Evolutionary conservation across 139 green algal species (phyloP).

Genomic region (Pseudopediastrum boryanum): DNA sequence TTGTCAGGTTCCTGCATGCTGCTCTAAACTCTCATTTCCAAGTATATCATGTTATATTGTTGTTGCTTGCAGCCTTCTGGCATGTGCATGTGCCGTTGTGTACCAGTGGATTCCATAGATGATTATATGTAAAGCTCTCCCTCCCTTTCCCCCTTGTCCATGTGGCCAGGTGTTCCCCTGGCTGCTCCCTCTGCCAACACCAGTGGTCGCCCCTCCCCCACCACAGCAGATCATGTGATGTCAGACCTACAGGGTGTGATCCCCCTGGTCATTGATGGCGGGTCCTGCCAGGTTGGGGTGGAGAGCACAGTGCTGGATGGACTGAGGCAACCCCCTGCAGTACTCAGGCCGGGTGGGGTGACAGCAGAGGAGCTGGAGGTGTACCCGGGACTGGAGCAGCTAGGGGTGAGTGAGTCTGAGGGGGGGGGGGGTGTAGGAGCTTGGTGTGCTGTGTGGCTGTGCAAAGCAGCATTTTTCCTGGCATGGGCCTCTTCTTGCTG

Average conservation of each 20-base stretch:
- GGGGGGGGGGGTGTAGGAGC: neutral
- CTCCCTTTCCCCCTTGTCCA: no score
- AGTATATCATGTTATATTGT: no score
- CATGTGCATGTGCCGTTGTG: no score
- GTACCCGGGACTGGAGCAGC: constrained; percentile 35
- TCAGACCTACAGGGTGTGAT: constrained; percentile 43
- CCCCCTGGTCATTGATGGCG: constrained; percentile 57
- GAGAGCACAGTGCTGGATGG: constrained; percentile 56
- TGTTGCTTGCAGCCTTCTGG: no score
- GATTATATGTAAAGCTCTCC: no score
- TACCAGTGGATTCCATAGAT: no score
- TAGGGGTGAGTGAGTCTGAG: constrained; percentile 40
- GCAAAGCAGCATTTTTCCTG: no score
- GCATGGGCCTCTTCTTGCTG: no score
- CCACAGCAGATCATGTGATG: constrained; percentile 53
- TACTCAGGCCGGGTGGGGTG: constrained; percentile 60
- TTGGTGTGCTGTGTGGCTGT: neutral
- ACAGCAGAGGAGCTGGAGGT: constrained; percentile 48
- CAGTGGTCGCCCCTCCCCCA: constrained; percentile 59
- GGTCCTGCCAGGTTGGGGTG: constrained; percentile 50
- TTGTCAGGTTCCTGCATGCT: no score
- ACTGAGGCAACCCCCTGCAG: constrained; percentile 46
- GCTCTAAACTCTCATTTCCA: no score
- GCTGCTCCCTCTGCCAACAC: constrained; percentile 66
- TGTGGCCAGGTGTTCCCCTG: constrained; percentile 55